phyloP scores from a whole-genome alignment of 148 eudicot species.

The Vaccinium myrtillus region DNA sequence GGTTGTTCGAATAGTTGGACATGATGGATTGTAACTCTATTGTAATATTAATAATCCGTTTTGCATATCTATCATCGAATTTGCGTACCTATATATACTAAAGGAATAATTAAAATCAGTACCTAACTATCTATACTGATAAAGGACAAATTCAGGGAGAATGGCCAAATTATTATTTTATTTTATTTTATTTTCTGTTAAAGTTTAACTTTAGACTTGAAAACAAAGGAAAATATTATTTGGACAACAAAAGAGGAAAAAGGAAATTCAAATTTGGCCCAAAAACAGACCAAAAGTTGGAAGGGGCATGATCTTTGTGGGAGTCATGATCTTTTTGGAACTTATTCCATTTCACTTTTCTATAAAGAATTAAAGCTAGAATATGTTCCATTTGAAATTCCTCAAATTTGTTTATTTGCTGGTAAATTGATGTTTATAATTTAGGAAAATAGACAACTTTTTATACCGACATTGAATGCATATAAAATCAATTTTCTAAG shows the following conservation, averaged over 20 bases:
- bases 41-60: not conserved
- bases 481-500: not conserved
- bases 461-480: not conserved
- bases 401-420: no score
- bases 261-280: not conserved
- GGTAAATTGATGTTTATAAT: no score
- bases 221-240: not conserved
- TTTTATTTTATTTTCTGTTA: no score
- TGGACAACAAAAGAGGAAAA: not conserved
- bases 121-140: not conserved
- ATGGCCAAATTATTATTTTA: not conserved
- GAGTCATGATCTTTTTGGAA: not conserved
- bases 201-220: not conserved
- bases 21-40: no score
- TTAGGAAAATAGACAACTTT: no score
- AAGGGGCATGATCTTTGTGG: not conserved
- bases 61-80: not conserved
- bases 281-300: not conserved
- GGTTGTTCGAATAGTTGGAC: no score
- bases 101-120: not conserved
- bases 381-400: not conserved
- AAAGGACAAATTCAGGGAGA: not conserved
- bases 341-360: conserved; percentile 4
- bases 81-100: not conserved
- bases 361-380: not conserved